Evolutionary conservation across 352 stramenopile genomes (phyloP), one percentile per base, ranked within the genome.

Genomic region (Phytophthora uliginosa): DNA sequence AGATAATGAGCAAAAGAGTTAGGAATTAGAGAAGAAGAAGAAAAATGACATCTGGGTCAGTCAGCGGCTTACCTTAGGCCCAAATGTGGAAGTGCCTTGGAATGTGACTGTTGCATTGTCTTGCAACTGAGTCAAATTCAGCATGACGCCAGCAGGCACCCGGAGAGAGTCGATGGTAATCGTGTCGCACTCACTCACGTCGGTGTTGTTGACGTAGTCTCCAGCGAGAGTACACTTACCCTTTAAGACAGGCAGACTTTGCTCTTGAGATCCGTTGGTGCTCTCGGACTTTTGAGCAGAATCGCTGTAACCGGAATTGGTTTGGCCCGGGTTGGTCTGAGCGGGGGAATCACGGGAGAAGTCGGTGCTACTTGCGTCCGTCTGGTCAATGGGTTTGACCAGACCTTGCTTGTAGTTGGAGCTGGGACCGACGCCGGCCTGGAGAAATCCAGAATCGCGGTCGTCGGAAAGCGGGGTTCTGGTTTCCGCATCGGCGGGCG

Each of bases 1-100:
- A 24, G 18, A 50, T 13, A 31, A 31, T 4, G 26, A 31, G 34
- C 34, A 7, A 7, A 50, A 50, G 40, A 20, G 40, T 50, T 50
- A 50, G 40, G 40, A 50, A 20, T 17, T 40, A 17, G 36, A 20
- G 4, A 20, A 7, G 15, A 12, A 9, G n/a, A 24, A 51, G 1
- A 51, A 22, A 12, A 13, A n/a, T 51, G 20, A 10, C 34, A 40
- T 10, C 26, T 4, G 2, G 26, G 3, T 31, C 26, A 40, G 34
- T 40, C 34, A 40, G 42, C 20, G 7, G n/a, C 18, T 51, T 20
- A 51, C 42, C 42, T 51, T 51, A 20, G 52, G 42, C 7, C 52
- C 52, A 17, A 58, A 58, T n/a, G 52, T 58, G 52, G 52, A n/a
- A 17, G 52, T 58, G 28, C 26, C 26, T 9, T 51, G 3, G 22